Conservation (phyloP, 352 stramenopile species). For the Discostella stelligera region DNA sequence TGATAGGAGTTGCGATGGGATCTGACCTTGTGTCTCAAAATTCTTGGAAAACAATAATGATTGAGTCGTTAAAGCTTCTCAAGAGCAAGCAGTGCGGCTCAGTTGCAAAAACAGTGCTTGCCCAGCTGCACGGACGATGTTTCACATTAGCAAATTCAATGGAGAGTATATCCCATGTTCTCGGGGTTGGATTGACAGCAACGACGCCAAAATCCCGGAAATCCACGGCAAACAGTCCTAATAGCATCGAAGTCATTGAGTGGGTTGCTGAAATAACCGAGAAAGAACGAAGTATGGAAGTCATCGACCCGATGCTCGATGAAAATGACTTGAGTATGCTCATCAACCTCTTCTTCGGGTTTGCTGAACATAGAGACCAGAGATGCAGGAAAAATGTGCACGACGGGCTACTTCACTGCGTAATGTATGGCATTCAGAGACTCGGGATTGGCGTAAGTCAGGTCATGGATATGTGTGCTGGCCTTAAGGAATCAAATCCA, state of each 20-base stretch:
- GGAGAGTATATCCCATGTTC: constrained; percentile 49
- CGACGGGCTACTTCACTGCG: constrained; percentile 48
- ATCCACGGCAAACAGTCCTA: constrained; percentile 21
- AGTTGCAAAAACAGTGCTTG: constrained; percentile 55
- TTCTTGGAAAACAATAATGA: constrained; percentile 63
- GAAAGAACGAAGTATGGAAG: constrained; percentile 48
- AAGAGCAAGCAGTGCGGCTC: constrained; percentile 59
- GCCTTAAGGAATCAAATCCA: constrained; percentile 42
- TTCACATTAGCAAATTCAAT: constrained; percentile 62
- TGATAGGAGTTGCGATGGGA: constrained; percentile 63
- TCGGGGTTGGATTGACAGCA: constrained; percentile 42
- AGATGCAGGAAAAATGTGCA: constrained; percentile 50
- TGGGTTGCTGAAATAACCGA: constrained; percentile 57
- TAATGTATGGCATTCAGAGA: constrained; percentile 51
- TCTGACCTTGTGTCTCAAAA: constrained; percentile 45
- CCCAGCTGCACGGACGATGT: constrained; percentile 54
- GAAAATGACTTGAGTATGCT: constrained; percentile 45
- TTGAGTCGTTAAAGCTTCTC: constrained; percentile 64
- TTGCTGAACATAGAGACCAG: constrained; percentile 52
- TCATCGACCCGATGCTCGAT: constrained; percentile 51
- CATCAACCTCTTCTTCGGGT: constrained; percentile 51
- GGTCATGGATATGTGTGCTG: constrained; percentile 43
- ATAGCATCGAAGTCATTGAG: constrained; percentile 57
- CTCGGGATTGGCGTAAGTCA: constrained; percentile 40
- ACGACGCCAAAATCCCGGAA: constrained; percentile 39